These are phyloP conservation scores for Bifiguratus adelaidae DNA, from an alignment of 192 early-diverging fungal species.

Conservation along the genomic window DNA sequence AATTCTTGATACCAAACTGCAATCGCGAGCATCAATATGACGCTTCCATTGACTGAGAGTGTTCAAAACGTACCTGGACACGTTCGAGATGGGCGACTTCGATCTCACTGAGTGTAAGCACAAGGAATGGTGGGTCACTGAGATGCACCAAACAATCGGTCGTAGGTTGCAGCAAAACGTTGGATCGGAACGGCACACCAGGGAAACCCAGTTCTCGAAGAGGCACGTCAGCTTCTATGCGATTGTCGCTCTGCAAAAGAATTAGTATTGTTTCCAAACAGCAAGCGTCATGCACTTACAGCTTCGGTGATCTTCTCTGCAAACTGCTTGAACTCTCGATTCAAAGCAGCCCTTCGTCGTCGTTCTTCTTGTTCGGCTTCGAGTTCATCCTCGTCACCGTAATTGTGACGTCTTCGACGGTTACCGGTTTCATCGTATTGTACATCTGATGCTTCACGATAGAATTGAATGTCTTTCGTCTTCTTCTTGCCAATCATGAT, in stretches of 20 bases:
- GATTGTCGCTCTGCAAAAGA: constrained; percentile 49
- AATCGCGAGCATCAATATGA: background rate
- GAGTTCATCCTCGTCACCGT: constrained; percentile 98
- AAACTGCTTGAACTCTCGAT: constrained; percentile 91
- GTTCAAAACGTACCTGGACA: constrained; percentile 43
- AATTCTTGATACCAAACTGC: constrained; percentile 94
- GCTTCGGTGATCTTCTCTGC: constrained; percentile 79
- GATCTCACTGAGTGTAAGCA: constrained; percentile 84
- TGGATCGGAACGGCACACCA: constrained; percentile 87
- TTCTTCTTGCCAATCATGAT: constrained; percentile 99
- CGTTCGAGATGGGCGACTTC: constrained; percentile 96
- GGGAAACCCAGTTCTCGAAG: constrained; percentile 89
- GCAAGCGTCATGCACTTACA: constrained; percentile 25
- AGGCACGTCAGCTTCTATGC: constrained; percentile 86
- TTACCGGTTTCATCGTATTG: constrained; percentile 97
- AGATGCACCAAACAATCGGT: constrained; percentile 94
- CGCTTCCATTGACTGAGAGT: background rate
- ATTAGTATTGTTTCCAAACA: background rate
- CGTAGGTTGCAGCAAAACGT: constrained; percentile 90
- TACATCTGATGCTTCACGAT: constrained; percentile 90
- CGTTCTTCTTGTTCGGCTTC: constrained; percentile 93
- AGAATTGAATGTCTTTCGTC: constrained; percentile 97
- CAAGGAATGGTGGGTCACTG: constrained; percentile 86
- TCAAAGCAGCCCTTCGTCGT: constrained; percentile 67
- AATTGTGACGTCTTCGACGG: constrained; percentile 66